Evolutionary conservation across 768 basidiomycete species (phyloP).

Genomic region (Mycena belliarum): DNA sequence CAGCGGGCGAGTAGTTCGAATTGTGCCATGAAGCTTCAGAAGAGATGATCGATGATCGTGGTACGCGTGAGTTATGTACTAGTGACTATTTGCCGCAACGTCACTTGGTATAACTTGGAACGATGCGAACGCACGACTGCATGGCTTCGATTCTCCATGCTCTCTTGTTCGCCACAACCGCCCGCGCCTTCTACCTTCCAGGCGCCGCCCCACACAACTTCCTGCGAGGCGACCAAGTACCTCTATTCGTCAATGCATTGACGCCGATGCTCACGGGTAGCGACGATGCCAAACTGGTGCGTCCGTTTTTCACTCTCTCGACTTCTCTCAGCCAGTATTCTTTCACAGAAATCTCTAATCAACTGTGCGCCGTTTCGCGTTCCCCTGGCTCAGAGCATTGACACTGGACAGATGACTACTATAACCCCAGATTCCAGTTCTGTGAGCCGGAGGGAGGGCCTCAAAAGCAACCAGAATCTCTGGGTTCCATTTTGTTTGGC

Average conservation of each 20-base stretch:
- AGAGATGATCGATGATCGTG: background rate
- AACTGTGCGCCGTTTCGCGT: conserved; percentile 60
- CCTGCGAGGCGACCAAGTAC: conserved; percentile 67
- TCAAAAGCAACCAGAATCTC: conserved; percentile 74
- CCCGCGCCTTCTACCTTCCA: conserved; percentile 86
- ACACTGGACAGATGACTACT: conserved; percentile 78
- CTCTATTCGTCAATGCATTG: conserved; percentile 83
- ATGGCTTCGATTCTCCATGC: conserved; percentile 23
- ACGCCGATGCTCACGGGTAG: conserved; percentile 78
- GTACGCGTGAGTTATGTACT: no score
- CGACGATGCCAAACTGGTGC: conserved; percentile 73
- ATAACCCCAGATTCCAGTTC: conserved; percentile 83
- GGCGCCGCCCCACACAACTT: conserved; percentile 90
- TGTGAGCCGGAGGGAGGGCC: conserved; percentile 79
- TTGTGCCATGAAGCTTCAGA: conserved; percentile 4
- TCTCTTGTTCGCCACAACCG: conserved; percentile 24
- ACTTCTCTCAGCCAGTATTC: background rate
- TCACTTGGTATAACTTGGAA: no score
- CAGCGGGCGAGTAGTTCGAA: conserved; percentile 85
- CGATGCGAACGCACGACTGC: background rate
- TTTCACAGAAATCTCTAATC: conserved; percentile 79
- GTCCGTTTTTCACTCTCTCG: conserved; percentile 25
- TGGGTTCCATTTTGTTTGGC: conserved; percentile 95
- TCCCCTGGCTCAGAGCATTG: conserved; percentile 4
- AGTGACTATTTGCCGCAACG: background rate